Percentiles rank a stretch among this genome's conserved stretches.
phyloP scores from a whole-genome alignment of 202 grass and related monocot genomes.

The Digitaria exilis region DNA sequence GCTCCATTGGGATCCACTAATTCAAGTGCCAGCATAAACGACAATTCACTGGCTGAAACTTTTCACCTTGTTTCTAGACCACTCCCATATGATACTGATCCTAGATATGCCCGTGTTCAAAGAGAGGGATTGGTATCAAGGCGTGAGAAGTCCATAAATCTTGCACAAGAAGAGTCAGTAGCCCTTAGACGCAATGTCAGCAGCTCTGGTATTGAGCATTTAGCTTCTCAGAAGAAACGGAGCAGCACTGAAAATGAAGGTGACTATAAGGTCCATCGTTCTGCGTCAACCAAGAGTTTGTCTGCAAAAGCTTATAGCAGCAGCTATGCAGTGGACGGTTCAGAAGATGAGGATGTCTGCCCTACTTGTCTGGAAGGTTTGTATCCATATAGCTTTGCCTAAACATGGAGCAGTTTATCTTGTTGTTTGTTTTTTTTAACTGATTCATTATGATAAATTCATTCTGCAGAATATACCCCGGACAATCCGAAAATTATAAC shows the following conservation, averaged over 20 bases:
- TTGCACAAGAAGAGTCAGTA: slow-evolving; percentile 67
- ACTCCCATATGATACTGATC: slow-evolving; percentile 69
- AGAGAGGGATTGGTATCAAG: slow-evolving; percentile 88
- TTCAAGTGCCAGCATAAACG: slow-evolving; percentile 44
- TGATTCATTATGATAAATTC: neutral
- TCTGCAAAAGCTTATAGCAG: slow-evolving; percentile 62
- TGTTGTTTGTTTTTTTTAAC: neutral
- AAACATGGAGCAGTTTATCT: neutral
- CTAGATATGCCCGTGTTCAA: slow-evolving; percentile 71
- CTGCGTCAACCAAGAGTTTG: slow-evolving; percentile 76
- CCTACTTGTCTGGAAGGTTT: slow-evolving; percentile 98
- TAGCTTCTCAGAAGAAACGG: slow-evolving; percentile 74
- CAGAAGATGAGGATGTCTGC: slow-evolving; percentile 96
- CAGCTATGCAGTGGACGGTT: slow-evolving; percentile 53
- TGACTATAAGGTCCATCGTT: slow-evolving; percentile 57
- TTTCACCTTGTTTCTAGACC: slow-evolving; percentile 77
- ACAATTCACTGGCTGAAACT: slow-evolving; percentile 62
- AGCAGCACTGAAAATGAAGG: slow-evolving; percentile 65
- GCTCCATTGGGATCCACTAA: slow-evolving; percentile 47
- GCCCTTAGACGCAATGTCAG: slow-evolving; percentile 80
- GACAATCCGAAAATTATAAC: slow-evolving; percentile 86
- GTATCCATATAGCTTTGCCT: neutral
- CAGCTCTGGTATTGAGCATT: slow-evolving; percentile 66
- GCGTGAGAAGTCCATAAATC: slow-evolving; percentile 83
- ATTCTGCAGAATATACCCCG: slow-evolving; percentile 66